Evolutionary conservation across 306 rosid species (phyloP).

Genomic region (Prunus mira): DNA sequence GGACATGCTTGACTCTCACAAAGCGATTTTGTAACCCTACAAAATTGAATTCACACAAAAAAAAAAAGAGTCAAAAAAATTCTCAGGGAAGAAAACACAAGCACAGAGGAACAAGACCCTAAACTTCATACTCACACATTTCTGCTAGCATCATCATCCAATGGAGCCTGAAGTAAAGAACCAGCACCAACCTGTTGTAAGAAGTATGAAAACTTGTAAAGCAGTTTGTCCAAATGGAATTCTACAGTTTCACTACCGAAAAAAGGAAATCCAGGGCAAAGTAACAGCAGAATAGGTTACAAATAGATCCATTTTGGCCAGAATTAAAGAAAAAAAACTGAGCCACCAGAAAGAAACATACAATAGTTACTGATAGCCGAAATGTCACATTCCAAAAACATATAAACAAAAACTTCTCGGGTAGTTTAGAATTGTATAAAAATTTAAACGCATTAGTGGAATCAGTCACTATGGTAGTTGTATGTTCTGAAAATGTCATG

Average conservation of each 20-base stretch:
- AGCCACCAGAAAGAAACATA: background rate
- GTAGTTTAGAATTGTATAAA: background rate
- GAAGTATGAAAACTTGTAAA: constrained; percentile 22
- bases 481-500: background rate
- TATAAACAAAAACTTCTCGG: constrained; percentile 10
- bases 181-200: constrained; percentile 84
- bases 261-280: background rate
- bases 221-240: constrained; percentile 5
- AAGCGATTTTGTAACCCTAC: constrained; percentile 76
- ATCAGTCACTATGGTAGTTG: background rate
- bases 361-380: background rate
- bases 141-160: constrained; percentile 72
- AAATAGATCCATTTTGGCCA: background rate
- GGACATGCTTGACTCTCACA: constrained; percentile 86
- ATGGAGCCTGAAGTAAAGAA: constrained; percentile 92
- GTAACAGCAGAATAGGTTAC: background rate
- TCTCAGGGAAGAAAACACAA: constrained; percentile 5
- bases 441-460: background rate
- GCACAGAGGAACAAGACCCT: constrained; percentile 21
- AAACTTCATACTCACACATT: constrained; percentile 62
- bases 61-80: background rate
- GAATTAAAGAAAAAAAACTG: background rate
- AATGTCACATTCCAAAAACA: background rate
- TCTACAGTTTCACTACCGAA: background rate
- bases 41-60: constrained; percentile 25